phyloP scores from a whole-genome alignment of 129 eudicot genomes.

The carrot (Daucus carota) region DH1_v3.0 NC_030383.2:5414501-5415000 shows the following conservation, averaged over 20 bases:
- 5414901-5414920: too few relatives aligned
- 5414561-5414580: not conserved
- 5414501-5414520: not conserved
- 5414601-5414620: not conserved
- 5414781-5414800: not conserved
- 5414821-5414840: not conserved
- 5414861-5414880: not conserved
- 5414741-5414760: not conserved
- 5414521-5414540: not conserved
- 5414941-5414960: too few relatives aligned
- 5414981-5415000: too few relatives aligned
- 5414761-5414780: not conserved
- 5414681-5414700: not conserved
- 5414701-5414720: not conserved
- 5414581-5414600: not conserved
- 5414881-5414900: not conserved
- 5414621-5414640: not conserved
- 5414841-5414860: constrained; percentile 6
- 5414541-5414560: not conserved
- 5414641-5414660: not conserved
- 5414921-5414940: not conserved
- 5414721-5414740: not conserved
- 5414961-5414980: too few relatives aligned
- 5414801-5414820: not conserved
- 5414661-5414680: not conserved